Percentiles rank a stretch among this genome's conserved stretches.
Conservation (phyloP, 2,329 filamentous ascomycete genomes). For the Fusarium pininemorale region DNA sequence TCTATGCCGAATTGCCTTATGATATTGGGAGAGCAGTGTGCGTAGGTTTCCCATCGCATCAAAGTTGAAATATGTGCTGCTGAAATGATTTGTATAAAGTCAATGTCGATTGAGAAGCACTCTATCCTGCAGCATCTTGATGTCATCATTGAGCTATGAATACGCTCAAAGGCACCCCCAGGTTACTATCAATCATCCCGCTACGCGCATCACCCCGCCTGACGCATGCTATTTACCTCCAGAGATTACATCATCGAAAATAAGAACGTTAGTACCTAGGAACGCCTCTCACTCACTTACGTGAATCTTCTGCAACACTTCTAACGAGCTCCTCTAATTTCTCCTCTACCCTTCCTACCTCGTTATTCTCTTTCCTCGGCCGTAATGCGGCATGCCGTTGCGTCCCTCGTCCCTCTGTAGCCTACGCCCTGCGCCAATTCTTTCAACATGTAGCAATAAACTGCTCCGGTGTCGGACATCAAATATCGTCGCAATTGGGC, state of each 20-base stretch:
- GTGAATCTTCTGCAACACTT: not conserved
- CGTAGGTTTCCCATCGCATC: not conserved
- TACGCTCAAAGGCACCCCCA: not conserved
- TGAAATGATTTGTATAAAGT: not conserved
- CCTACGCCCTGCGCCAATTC: slow-evolving; percentile 33
- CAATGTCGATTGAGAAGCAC: not conserved
- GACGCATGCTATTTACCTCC: slow-evolving; percentile 26
- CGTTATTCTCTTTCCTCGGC: slow-evolving; percentile 14
- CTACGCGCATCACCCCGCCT: slow-evolving; percentile 34
- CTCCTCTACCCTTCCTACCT: not conserved
- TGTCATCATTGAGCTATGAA: not conserved
- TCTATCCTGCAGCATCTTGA: not conserved
- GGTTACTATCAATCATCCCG: slow-evolving; percentile 1
- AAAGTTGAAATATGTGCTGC: not conserved
- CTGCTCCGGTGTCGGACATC: slow-evolving; percentile 35
- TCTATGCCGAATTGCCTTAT: not conserved
- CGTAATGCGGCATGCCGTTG: slow-evolving; percentile 72
- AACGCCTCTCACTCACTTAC: not conserved
- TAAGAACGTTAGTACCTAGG: not conserved
- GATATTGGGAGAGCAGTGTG: not conserved
- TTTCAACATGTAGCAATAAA: slow-evolving; percentile 25
- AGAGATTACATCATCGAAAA: slow-evolving; percentile 43
- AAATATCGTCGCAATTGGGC: not conserved
- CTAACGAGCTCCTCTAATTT: not conserved
- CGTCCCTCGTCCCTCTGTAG: slow-evolving; percentile 47